Evolutionary conservation across 352 stramenopile genomes (phyloP), one percentile per base, ranked within the genome.

Genomic region (Globisporangium cylindrosporum): DNA sequence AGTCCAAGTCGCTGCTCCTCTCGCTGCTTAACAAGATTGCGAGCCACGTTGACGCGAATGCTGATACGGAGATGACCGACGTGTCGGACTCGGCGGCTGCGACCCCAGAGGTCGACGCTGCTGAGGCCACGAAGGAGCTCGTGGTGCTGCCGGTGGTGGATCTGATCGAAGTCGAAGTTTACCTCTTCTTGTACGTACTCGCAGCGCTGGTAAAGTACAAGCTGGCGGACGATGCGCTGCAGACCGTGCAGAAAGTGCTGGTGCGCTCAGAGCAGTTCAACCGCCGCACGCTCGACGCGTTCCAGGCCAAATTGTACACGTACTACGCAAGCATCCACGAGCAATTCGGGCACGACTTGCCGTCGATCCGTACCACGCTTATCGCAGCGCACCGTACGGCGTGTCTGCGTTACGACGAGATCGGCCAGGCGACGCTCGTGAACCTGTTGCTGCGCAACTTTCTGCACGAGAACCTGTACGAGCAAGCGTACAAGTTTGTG

Each of bases 401-500:
- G 55, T 97, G 90, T 69, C 68, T 97, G 62, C 88, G 80, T 24
- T 94, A 96, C 68, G 89, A 98, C 66, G 91, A 98, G 68, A 89
- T 94, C 48, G 91, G 89, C 22, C 90, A 98, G 70, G 94, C 94
- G 27, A 97, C 88, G 46, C 72, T 97, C 2, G 79, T 97, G 38
- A 98, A 98, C 78, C 67, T 98, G 66, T 68, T 98, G 49, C 74
- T 98, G 73, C 86, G 93, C 68, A 96, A 94, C 66, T 94, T 94
- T n/a, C 65, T 98, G 54, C 76, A 89, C 59, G 82, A 96, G 29
- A 97, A 97, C 72, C 71, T 97, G 56, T 92, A 97, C 66, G 92
- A 98, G 66, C 90, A 97, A 69, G 94, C 93, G 8, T 97, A 96
- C 76, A 98, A 97, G 74, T 95, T 98, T 60, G 87, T 97, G 49